phyloP scores from a whole-genome alignment of 2,329 filamentous ascomycete species.

The Neospermospora avenae region DNA sequence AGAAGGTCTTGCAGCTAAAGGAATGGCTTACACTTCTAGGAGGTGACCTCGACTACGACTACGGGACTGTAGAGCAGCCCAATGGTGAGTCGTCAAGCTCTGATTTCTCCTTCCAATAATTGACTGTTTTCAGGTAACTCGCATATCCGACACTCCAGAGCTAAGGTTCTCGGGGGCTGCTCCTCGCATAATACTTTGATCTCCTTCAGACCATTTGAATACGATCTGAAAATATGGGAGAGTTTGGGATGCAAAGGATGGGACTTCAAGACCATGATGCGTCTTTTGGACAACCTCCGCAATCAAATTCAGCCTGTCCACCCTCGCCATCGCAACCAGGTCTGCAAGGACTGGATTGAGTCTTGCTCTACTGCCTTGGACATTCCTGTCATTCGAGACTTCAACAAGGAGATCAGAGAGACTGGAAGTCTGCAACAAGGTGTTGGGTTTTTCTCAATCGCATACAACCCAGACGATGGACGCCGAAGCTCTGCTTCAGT shows the following conservation, averaged over 20 bases:
- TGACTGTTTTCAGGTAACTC: slow-evolving; percentile 65
- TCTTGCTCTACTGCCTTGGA: slow-evolving; percentile 74
- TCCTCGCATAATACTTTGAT: slow-evolving; percentile 94
- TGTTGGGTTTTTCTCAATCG: slow-evolving; percentile 86
- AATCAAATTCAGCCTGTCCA: slow-evolving; percentile 92
- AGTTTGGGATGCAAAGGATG: slow-evolving; percentile 78
- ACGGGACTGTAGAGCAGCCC: slow-evolving; percentile 80
- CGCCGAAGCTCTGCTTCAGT: slow-evolving; percentile 82
- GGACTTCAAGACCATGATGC: slow-evolving; percentile 81
- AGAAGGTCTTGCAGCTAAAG: slow-evolving; percentile 80
- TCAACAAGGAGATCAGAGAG: slow-evolving; percentile 77
- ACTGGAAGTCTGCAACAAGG: slow-evolving; percentile 70
- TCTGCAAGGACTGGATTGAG: slow-evolving; percentile 86
- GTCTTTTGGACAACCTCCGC: slow-evolving; percentile 76
- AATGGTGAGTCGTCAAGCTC: slow-evolving; percentile 64
- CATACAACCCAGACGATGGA: slow-evolving; percentile 87
- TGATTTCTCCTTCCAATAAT: neutral
- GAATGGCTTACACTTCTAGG: slow-evolving; percentile 84
- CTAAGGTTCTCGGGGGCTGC: slow-evolving; percentile 89
- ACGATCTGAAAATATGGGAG: slow-evolving; percentile 84
- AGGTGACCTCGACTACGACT: slow-evolving; percentile 88
- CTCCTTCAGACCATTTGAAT: slow-evolving; percentile 86
- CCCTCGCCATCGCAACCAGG: slow-evolving; percentile 79
- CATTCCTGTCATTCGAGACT: slow-evolving; percentile 80
- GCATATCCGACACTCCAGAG: slow-evolving; percentile 85